These are phyloP conservation scores for Cryphonectria naterciae DNA, from an alignment of 2,329 filamentous ascomycete species.

Conservation along the genomic window DNA sequence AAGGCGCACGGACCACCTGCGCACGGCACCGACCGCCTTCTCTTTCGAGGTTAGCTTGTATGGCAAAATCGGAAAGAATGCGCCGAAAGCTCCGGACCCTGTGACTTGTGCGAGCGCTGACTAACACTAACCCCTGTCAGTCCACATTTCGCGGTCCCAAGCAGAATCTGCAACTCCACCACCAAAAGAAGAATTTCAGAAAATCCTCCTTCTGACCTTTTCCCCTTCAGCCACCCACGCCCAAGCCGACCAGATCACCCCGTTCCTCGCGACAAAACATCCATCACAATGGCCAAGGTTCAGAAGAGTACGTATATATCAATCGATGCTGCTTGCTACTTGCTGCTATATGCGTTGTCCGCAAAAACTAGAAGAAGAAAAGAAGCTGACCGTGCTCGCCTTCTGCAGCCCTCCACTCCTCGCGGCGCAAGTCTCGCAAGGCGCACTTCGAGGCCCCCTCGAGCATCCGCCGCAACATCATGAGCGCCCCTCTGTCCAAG, in stretches of 20 bases:
- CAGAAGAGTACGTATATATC: constrained; percentile 47
- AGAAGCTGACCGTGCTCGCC: constrained; percentile 31
- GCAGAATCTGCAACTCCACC: background rate
- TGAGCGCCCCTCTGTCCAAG: constrained; percentile 94
- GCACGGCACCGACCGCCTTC: constrained; percentile 16
- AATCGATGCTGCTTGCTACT: no score
- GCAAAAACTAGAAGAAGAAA: constrained; percentile 11
- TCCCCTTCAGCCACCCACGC: constrained; percentile 16
- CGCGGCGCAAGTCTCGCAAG: constrained; percentile 98
- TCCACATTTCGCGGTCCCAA: constrained; percentile 22
- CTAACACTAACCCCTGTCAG: background rate
- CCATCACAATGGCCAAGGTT: constrained; percentile 71
- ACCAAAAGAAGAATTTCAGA: constrained; percentile 7
- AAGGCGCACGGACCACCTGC: constrained; percentile 10
- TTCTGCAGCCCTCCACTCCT: constrained; percentile 68
- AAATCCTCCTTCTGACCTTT: background rate
- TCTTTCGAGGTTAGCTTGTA: background rate
- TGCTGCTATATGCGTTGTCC: background rate
- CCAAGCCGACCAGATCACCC: constrained; percentile 24
- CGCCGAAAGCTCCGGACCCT: constrained; percentile 27
- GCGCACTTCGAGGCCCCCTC: constrained; percentile 96
- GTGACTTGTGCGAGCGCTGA: background rate
- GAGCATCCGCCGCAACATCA: constrained; percentile 91
- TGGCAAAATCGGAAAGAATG: constrained; percentile 20
- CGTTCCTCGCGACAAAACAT: constrained; percentile 32